These are phyloP conservation scores for Coelastrella sp. DNA, from an alignment of 139 green algal species.

Conservation along the genomic window DNA sequence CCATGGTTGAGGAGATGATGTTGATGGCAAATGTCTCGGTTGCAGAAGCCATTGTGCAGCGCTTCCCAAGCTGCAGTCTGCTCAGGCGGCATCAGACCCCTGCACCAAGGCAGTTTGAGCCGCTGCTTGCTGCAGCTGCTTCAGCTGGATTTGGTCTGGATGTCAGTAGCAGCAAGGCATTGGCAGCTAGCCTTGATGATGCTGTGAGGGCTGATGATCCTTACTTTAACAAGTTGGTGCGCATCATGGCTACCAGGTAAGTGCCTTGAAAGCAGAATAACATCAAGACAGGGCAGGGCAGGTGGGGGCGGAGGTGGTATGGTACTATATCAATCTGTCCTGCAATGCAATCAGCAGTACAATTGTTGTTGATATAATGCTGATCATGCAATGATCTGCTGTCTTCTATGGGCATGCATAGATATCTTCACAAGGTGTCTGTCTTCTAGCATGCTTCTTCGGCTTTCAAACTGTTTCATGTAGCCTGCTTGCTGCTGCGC, in stretches of 20 bases:
- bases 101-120: conserved; percentile 78
- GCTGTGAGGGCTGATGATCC: conserved; percentile 80
- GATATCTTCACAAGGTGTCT: too few species aligned
- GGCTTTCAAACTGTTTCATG: too few species aligned
- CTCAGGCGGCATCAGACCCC: conserved; percentile 85
- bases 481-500: too few species aligned
- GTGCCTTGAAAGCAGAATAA: too few species aligned
- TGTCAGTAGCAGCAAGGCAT: conserved; percentile 57
- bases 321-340: too few species aligned
- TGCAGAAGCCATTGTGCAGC: conserved; percentile 83
- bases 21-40: conserved; percentile 94
- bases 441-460: too few species aligned
- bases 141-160: conserved; percentile 79
- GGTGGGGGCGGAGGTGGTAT: too few species aligned
- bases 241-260: conserved; percentile 97
- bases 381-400: too few species aligned
- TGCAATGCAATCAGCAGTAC: too few species aligned
- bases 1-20: conserved; percentile 99
- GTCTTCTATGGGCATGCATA: too few species aligned
- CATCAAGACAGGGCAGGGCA: too few species aligned
- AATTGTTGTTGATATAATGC: too few species aligned
- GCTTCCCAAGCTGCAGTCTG: conserved; percentile 83
- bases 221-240: conserved; percentile 98
- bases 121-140: conserved; percentile 70
- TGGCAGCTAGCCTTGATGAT: conserved; percentile 84